These are phyloP conservation scores for Plenodomus lindquistii DNA, from an alignment of 2,329 filamentous ascomycete species.

Conservation along the genomic window DNA sequence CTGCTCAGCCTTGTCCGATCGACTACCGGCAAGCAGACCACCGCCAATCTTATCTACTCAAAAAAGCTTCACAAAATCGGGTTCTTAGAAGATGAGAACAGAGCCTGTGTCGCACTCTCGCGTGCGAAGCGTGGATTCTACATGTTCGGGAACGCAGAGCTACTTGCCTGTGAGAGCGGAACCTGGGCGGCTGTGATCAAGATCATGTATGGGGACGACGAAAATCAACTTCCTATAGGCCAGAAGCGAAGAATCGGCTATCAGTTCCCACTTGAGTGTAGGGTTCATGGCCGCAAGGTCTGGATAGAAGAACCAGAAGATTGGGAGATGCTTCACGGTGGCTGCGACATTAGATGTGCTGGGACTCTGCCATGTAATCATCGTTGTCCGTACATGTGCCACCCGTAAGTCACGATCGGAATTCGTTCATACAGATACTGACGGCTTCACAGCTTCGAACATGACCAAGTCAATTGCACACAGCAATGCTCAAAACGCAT, in stretches of 20 bases:
- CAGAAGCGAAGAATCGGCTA: constrained; percentile 49
- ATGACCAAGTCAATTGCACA: constrained; percentile 36
- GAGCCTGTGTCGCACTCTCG: constrained; percentile 65
- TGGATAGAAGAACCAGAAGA: constrained; percentile 50
- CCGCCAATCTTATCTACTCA: constrained; percentile 66
- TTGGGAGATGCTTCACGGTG: constrained; percentile 36
- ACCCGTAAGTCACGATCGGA: constrained; percentile 26
- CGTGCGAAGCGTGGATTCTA: constrained; percentile 80
- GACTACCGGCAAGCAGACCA: not conserved
- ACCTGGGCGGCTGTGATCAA: constrained; percentile 58
- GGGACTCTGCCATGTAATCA: constrained; percentile 40
- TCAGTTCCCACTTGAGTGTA: constrained; percentile 67
- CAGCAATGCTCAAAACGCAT: constrained; percentile 30
- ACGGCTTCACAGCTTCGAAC: constrained; percentile 25
- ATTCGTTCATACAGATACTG: not conserved
- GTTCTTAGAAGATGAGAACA: constrained; percentile 70
- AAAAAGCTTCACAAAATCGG: constrained; percentile 64
- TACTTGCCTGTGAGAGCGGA: constrained; percentile 51
- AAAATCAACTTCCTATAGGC: constrained; percentile 30
- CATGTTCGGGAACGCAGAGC: constrained; percentile 75
- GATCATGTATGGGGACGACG: constrained; percentile 50
- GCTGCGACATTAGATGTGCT: constrained; percentile 32
- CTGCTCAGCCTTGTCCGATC: constrained; percentile 80
- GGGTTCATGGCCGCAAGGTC: constrained; percentile 58
- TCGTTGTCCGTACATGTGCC: constrained; percentile 38